Evolutionary conservation across 2,329 filamentous ascomycete species (phyloP), one percentile per base, ranked within the genome.

Genomic region (Fusarium protoensiforme): DNA sequence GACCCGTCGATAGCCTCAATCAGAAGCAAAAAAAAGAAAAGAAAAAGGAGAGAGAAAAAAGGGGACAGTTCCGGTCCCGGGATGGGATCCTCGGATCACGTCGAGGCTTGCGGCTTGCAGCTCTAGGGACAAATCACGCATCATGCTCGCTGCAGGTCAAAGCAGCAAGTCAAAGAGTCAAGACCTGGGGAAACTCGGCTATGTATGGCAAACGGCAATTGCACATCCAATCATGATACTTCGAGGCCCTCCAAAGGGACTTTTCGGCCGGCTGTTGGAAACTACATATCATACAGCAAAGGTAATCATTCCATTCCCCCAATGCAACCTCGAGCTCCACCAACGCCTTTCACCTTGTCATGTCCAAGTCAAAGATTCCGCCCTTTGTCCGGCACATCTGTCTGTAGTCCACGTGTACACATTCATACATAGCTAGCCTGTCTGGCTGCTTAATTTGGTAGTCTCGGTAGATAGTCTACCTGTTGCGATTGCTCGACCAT

Each of bases 401-500:
- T 35, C 56, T 16, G 7, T 24, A 24, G 46, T 61, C 54, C 65
- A 35, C 43, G 27, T 18, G 33, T 35, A 57, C 61, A 61, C 24
- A 67, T 68, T 72, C 51, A 65, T 67, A 67, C 57, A 68, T 68
- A 46, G 43, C 39, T 46, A 56, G 39, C 33, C 38, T n/a, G 35
- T 35, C n/a, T 13, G 31, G 35, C 36, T 31, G 29, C 36, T 24
- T 1, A 13, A 39, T 11, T 27, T 38, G 22, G 54, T 39, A 38
- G 16, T 31, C n/a, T 36, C 6, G 31, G 41, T n/a, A 53, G 51
- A 39, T 36, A 33, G 56, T 33, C 61, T 77, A 84, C 64, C 86
- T 83, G 81, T 91, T 96, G 43, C 95, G 88, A 81, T 97, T 97
- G 58, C 92, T 92, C 57, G 93, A 90, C 94, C 95, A 98, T 70